A percentile compares a stretch with the other conserved stretches of the same genome.
These are phyloP conservation scores for Zygoascus ofunaensis DNA, from an alignment of 805 yeast genomes.

Conservation along the genomic window DNA sequence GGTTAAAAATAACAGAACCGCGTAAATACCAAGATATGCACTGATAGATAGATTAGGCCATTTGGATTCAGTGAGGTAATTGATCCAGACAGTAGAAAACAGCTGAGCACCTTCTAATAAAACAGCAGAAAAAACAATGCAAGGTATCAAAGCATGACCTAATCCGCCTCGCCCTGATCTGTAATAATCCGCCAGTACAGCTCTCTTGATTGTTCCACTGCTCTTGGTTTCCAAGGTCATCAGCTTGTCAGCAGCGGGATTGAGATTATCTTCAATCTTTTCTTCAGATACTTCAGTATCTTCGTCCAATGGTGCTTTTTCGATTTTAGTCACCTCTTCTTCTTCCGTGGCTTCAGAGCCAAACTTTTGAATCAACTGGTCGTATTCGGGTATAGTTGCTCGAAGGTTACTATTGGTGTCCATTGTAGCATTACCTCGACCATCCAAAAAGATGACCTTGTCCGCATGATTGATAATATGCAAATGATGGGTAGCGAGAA, in stretches of 20 bases:
- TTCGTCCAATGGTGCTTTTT: constrained; percentile 10
- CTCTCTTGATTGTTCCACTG: constrained; percentile 19
- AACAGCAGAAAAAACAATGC: constrained; percentile 23
- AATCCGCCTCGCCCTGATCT: constrained; percentile 46
- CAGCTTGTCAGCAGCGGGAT: constrained; percentile 11
- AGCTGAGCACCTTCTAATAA: constrained; percentile 43
- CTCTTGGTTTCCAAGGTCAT: constrained; percentile 14
- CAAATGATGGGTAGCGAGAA: constrained; percentile 68
- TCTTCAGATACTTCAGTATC: constrained; percentile 9
- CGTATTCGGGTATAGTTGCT: constrained; percentile 37
- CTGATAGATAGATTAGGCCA: constrained; percentile 35
- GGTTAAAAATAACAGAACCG: constrained; percentile 38
- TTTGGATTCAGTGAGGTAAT: constrained; percentile 54
- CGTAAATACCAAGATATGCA: constrained; percentile 52
- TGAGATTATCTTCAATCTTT: constrained; percentile 13
- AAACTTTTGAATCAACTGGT: constrained; percentile 33
- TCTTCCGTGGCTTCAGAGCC: constrained; percentile 4
- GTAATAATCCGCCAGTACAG: constrained; percentile 44
- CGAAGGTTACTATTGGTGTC: constrained; percentile 54
- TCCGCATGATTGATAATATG: constrained; percentile 56
- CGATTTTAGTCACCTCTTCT: too few species aligned
- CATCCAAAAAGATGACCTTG: constrained; percentile 50
- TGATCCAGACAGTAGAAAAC: constrained; percentile 64
- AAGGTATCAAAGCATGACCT: constrained; percentile 25
- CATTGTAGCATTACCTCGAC: constrained; percentile 50